Conservation (phyloP, 2,329 filamentous ascomycete species). For the Fusarium falciforme region DNA sequence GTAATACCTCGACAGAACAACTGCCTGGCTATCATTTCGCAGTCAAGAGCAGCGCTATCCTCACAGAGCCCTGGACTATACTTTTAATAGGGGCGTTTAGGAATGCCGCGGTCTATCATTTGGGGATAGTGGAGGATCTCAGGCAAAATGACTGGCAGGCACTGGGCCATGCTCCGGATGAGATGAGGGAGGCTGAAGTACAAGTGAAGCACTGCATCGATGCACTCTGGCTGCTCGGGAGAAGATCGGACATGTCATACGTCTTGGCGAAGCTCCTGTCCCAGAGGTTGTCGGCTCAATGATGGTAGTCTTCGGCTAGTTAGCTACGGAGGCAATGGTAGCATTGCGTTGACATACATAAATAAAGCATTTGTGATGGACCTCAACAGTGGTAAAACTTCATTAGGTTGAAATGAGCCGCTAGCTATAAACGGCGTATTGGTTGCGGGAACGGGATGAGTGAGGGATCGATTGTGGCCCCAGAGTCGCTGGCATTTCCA, state of each 20-base stretch:
- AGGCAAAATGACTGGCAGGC: not conserved
- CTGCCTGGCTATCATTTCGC: not conserved
- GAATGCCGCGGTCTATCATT: not conserved
- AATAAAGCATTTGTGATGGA: too few relatives aligned
- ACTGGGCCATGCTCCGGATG: not conserved
- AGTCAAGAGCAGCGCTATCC: not conserved
- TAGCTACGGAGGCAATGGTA: too few relatives aligned
- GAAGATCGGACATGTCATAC: not conserved
- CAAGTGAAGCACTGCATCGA: not conserved
- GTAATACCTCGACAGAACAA: not conserved
- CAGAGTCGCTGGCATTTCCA: too few relatives aligned
- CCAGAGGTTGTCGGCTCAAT: not conserved
- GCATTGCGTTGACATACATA: too few relatives aligned
- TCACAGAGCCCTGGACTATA: not conserved
- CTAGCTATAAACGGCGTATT: too few relatives aligned
- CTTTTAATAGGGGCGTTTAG: not conserved
- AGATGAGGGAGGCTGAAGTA: not conserved
- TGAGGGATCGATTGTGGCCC: too few relatives aligned
- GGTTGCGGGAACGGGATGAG: too few relatives aligned
- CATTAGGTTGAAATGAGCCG: too few relatives aligned
- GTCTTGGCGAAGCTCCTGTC: not conserved
- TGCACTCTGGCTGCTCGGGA: not conserved
- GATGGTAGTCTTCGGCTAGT: too few relatives aligned
- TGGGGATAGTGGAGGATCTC: not conserved
- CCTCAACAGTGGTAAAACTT: too few relatives aligned